A percentile compares a stretch with the other conserved stretches of the same genome.
Evolutionary conservation across 345 rosid species (phyloP).

Genomic region (Diplotaxis tenuifolia): DNA sequence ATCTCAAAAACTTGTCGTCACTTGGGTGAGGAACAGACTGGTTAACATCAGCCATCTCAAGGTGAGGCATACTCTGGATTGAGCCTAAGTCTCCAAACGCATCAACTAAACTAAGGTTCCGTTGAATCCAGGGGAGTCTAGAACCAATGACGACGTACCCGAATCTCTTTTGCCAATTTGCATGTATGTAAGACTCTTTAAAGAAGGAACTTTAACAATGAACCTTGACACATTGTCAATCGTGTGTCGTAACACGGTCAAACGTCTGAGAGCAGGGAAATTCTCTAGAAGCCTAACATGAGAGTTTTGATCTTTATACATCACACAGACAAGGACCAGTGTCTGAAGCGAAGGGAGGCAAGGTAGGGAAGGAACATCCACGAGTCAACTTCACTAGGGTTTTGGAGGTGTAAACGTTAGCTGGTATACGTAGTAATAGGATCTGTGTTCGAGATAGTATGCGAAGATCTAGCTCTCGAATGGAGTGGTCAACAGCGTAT

Average conservation of each 20-base stretch:
- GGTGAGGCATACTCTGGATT: background rate
- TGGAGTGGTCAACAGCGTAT: background rate
- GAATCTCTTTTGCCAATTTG: background rate
- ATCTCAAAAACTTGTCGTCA: background rate
- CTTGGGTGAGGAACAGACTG: background rate
- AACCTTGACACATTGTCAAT: background rate
- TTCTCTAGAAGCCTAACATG: slow-evolving; percentile 3
- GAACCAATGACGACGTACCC: background rate
- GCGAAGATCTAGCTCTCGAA: background rate
- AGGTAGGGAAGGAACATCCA: background rate
- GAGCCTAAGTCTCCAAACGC: background rate
- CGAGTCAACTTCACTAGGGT: background rate
- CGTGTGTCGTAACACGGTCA: background rate
- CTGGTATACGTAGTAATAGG: background rate
- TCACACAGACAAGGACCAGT: background rate
- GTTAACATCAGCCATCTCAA: background rate
- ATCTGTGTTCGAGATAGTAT: background rate
- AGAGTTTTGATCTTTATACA: slow-evolving; percentile 17
- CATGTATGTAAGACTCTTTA: background rate
- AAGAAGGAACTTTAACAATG: slow-evolving; percentile 14
- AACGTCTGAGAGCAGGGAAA: background rate
- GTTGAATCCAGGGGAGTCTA: background rate
- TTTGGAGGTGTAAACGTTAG: background rate
- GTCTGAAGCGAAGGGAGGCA: background rate
- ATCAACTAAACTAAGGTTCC: too few species aligned